Conservation (phyloP, 768 basidiomycete genomes). For the Fistulinella prunicolor region DNA sequence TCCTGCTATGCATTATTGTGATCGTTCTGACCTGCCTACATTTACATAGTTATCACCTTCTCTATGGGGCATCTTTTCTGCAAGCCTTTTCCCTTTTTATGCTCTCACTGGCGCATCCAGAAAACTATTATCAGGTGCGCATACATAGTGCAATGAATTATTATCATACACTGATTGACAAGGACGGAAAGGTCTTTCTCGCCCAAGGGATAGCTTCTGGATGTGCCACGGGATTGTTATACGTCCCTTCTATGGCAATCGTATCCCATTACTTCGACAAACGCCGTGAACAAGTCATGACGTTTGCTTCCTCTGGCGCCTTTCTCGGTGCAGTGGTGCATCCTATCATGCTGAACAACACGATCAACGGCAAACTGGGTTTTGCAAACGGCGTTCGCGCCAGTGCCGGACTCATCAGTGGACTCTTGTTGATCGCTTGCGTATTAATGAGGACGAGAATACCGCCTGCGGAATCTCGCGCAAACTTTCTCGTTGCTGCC, state of each 20-base stretch:
- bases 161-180: neutral
- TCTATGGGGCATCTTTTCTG: conserved; percentile 29
- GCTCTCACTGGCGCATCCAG: conserved; percentile 43
- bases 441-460: conserved; percentile 41
- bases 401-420: conserved; percentile 40
- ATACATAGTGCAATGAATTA: neutral
- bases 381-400: conserved; percentile 43
- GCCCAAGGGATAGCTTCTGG: conserved; percentile 50
- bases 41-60: conserved; percentile 18
- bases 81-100: conserved; percentile 39
- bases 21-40: conserved; percentile 6
- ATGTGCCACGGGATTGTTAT: conserved; percentile 46
- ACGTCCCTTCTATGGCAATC: conserved; percentile 47
- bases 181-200: conserved; percentile 44
- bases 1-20: neutral
- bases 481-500: conserved; percentile 19
- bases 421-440: conserved; percentile 38
- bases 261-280: conserved; percentile 52
- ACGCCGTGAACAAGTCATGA: conserved; percentile 49
- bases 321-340: conserved; percentile 59
- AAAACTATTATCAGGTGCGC: conserved; percentile 43
- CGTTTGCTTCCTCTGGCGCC: conserved; percentile 54
- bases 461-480: conserved; percentile 29
- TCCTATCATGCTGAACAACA: conserved; percentile 60
- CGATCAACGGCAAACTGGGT: conserved; percentile 41